Evolutionary conservation across 768 basidiomycete species (phyloP), one percentile per base, ranked within the genome.

Genomic region (Hygrocybe coccinea): DNA sequence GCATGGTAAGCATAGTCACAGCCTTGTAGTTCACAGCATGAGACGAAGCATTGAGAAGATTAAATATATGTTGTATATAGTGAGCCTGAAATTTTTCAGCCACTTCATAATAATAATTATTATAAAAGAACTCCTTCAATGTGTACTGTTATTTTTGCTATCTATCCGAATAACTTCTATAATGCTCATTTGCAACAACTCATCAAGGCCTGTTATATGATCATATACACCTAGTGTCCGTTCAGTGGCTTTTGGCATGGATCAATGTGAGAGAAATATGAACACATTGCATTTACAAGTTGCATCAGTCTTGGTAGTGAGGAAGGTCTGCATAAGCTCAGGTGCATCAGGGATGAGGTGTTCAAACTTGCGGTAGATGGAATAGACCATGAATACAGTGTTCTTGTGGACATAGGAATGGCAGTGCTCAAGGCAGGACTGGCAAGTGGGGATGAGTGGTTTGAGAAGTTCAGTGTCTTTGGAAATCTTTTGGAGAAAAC

Each of bases 341-440:
- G 97, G 88, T 0, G 91, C 95, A 67, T 99, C 95, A 8, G 95
- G 95, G 48, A 98, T 91, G 65, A 99, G 87, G 69, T 91, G 79
- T 67, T 97, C 95, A 64, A 93, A 92, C 72, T 90, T 84, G 69
- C 91, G 89, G 72, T 92, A 94, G 72, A 98, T 95, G 54, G 92
- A 85, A 70, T 89, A 95, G 39, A 97, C 79, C 25, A 95, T 92
- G 69, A 99, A 97, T 35, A 98, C 94, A 24, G 97, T 95, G 66
- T 97, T 95, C 77, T 97, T 97, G 65, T 95, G 87, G 53, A 98
- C 97, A 68, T 94, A 99, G 2, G 91, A 91, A 71, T 98, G 97
- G 50, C 95, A 85, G 72, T 98, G 95, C 73, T 99, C 95, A 55
- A 98, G 84, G 69, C 94, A 97, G 34, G 90, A 78, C 29, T 95